Base-by-base conservation (phyloP, 1,284 basidiomycete species). In the Trichosporon sp. region DNA sequence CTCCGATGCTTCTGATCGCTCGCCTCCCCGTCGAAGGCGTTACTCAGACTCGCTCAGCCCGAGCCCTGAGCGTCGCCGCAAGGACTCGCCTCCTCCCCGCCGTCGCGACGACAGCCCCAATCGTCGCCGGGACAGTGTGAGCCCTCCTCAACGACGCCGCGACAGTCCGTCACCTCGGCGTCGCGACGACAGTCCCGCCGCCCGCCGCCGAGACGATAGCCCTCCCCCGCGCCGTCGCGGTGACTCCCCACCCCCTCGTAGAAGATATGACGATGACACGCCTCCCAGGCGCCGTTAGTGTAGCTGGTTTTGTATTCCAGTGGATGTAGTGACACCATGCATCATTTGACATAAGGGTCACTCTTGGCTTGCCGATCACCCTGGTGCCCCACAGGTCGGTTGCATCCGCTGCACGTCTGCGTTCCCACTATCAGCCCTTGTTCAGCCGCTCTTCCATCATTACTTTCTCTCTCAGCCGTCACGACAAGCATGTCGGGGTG, bases 121-220 rank as follows among this genome's bases (percentile, higher is more conserved):
- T 48, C 73, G 74, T 6, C 71, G 51, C 68, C 74, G 66, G 46
- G 63, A 64, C 59, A 59, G 56, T 8, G 65, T 65, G 21, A 70
- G 68, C 7, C 73, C 75, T 43, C 74, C 74, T 12, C 71, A 77
- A 8, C 70, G 70, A n/a, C 72, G 75, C 19, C 66, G 72, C 21
- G 66, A 73, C 7, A 68, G 76, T 37, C 77, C 76, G 16, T 74
- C 72, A 63, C 66, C 73, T 1, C 73, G 65, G 6, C 72, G 70
- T 19, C 74, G 70, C n/a, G 38, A 35, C n/a, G 65, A 65, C 32
- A 61, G 54, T 16, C 16, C 68, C 1, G 68, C 66, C 5, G 65
- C 69, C 1, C 67, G 67, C 12, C 69, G 70, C 26, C 67, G 70
- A 0, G 48, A 66, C 26, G 67, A 66, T 32, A 40, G 37, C 10